These are phyloP conservation scores for Myxozyma monticola DNA, from an alignment of 805 yeast genomes.

Conservation along the genomic window DNA sequence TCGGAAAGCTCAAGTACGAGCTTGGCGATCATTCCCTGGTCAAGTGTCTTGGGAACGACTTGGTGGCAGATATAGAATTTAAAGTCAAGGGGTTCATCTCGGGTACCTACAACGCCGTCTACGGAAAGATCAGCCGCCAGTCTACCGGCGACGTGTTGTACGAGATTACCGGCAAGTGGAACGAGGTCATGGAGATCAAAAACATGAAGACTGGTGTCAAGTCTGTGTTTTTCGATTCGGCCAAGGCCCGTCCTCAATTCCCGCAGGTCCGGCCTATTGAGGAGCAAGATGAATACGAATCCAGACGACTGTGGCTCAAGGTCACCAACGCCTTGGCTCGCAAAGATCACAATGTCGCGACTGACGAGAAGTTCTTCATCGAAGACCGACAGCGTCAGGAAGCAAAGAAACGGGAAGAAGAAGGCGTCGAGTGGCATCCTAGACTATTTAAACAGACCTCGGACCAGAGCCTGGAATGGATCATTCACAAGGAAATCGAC, in stretches of 20 bases:
- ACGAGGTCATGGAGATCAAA: slow-evolving; percentile 73
- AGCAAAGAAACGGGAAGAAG: slow-evolving; percentile 73
- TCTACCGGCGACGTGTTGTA: slow-evolving; percentile 56
- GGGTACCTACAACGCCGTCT: slow-evolving; percentile 88
- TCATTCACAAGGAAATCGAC: slow-evolving; percentile 64
- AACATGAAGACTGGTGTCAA: slow-evolving; percentile 51
- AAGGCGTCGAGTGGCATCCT: slow-evolving; percentile 79
- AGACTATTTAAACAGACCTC: slow-evolving; percentile 60
- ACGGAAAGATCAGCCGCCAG: slow-evolving; percentile 63
- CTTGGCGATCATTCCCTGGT: slow-evolving; percentile 89
- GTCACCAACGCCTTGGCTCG: slow-evolving; percentile 78
- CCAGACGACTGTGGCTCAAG: slow-evolving; percentile 77
- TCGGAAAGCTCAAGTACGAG: slow-evolving; percentile 87
- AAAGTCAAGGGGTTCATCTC: slow-evolving; percentile 92
- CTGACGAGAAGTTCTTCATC: slow-evolving; percentile 81
- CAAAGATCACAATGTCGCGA: slow-evolving; percentile 79
- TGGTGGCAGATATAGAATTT: slow-evolving; percentile 82
- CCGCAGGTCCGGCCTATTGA: slow-evolving; percentile 76
- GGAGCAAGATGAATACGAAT: slow-evolving; percentile 81
- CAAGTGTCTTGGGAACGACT: slow-evolving; percentile 57
- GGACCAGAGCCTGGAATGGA: slow-evolving; percentile 53
- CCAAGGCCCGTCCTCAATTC: slow-evolving; percentile 49
- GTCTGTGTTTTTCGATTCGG: slow-evolving; percentile 60
- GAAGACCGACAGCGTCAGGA: slow-evolving; percentile 80
- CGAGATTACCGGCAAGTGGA: slow-evolving; percentile 89